phyloP scores from a whole-genome alignment of 208 protist species.

The Trypanosoma rangeli region DNA sequence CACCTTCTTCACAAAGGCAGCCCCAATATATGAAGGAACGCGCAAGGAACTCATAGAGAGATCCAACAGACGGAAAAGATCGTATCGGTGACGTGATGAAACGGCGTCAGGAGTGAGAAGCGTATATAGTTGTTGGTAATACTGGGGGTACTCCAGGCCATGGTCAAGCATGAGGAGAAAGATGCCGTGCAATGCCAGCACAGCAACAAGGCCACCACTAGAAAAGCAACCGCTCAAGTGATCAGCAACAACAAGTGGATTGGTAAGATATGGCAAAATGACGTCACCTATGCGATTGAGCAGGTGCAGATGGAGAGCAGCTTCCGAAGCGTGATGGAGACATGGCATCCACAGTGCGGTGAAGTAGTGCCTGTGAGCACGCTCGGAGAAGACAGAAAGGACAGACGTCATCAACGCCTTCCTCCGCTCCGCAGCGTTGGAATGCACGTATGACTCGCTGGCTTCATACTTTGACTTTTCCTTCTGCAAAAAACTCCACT shows the following conservation, averaged over 20 bases:
- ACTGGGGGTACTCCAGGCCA: constrained; percentile 88
- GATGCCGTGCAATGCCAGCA: constrained; percentile 85
- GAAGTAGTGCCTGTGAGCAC: constrained; percentile 83
- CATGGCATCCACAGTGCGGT: constrained; percentile 78
- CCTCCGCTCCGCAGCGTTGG: constrained; percentile 70
- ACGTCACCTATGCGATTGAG: constrained; percentile 71
- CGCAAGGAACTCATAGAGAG: constrained; percentile 81
- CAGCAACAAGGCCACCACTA: constrained; percentile 82
- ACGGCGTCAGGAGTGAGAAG: constrained; percentile 82
- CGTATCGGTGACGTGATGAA: constrained; percentile 83
- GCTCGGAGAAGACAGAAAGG: constrained; percentile 79
- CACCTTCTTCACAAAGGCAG: constrained; percentile 78
- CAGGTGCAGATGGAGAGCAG: constrained; percentile 74
- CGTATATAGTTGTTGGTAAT: constrained; percentile 90
- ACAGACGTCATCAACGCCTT: constrained; percentile 65
- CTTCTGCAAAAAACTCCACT: constrained; percentile 63
- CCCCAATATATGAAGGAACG: constrained; percentile 82
- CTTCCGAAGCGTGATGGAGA: constrained; percentile 50
- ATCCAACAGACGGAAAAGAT: constrained; percentile 85
- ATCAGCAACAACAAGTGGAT: constrained; percentile 83
- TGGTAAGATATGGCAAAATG: constrained; percentile 79
- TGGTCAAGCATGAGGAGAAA: constrained; percentile 91
- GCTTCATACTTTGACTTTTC: constrained; percentile 58
- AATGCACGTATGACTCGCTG: constrained; percentile 61
- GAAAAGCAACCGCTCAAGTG: constrained; percentile 85